Percentiles rank a stretch among this genome's conserved stretches.
Evolutionary conservation across 2,329 filamentous ascomycete species (phyloP).

Genomic region (Fusarium sambucinum): DNA sequence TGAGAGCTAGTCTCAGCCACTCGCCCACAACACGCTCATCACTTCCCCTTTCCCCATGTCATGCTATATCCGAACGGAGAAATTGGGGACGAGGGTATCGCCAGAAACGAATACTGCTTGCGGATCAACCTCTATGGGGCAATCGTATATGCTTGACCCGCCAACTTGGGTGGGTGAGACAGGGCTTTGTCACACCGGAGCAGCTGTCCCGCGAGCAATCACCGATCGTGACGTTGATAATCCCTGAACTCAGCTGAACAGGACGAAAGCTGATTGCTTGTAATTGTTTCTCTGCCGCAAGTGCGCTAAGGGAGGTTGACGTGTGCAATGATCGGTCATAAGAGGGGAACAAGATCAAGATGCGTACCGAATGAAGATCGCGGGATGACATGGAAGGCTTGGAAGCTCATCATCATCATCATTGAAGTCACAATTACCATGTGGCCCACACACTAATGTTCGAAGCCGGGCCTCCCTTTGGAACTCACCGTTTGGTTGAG

Average conservation of each 20-base stretch:
- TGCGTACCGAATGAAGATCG: conserved; percentile 28
- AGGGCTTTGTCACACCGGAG: conserved; percentile 12
- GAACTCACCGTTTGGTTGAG: conserved; percentile 17
- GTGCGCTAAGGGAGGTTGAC: conserved; percentile 1
- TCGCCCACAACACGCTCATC: conserved; percentile 16
- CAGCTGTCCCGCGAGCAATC: conserved; percentile 2
- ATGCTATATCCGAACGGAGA: conserved; percentile 11
- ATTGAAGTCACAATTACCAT: neutral
- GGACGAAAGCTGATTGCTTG: conserved; percentile 4
- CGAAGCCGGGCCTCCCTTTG: neutral
- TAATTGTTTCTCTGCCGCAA: conserved; percentile 2
- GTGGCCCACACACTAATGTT: neutral
- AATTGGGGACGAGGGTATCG: conserved; percentile 21
- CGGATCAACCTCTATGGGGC: conserved; percentile 9
- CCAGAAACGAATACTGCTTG: conserved; percentile 16
- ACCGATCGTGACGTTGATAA: conserved; percentile 23
- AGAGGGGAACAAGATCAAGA: conserved; percentile 22
- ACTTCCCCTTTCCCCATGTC: conserved; percentile 18
- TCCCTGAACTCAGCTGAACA: conserved; percentile 26
- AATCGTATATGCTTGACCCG: conserved; percentile 15
- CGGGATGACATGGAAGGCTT: conserved; percentile 43
- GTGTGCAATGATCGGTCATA: conserved; percentile 7
- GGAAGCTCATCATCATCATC: conserved; percentile 13
- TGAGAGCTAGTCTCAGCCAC: conserved; percentile 26
- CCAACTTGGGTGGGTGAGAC: conserved; percentile 21